Percentiles rank a stretch among this genome's conserved stretches.
These are phyloP conservation scores for Diaporthe ilicicola DNA, from an alignment of 2,329 filamentous ascomycete species.

Conservation along the genomic window DNA sequence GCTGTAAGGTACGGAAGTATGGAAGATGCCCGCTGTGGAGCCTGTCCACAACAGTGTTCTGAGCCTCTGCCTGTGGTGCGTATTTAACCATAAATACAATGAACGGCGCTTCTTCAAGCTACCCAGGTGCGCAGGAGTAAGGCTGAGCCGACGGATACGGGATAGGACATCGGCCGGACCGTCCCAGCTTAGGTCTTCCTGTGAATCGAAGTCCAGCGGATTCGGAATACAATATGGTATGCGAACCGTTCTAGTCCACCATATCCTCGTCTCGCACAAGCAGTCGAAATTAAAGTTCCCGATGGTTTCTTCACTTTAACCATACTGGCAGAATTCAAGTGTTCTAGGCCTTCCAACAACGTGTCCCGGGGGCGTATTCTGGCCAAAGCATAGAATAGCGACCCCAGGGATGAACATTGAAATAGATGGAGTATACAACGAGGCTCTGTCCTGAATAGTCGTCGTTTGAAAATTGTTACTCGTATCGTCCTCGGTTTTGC, in stretches of 20 bases:
- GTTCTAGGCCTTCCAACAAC: background rate
- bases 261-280: background rate
- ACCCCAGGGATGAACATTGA: background rate
- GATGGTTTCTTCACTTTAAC: background rate
- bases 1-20: background rate
- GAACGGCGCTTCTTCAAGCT: background rate
- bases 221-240: background rate
- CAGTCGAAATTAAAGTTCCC: background rate
- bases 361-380: background rate
- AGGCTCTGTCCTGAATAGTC: background rate
- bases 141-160: conserved; percentile 13
- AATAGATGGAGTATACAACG: background rate
- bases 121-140: background rate
- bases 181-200: background rate
- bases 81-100: background rate
- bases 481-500: background rate
- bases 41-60: background rate
- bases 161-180: background rate
- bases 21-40: background rate
- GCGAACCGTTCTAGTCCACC: background rate
- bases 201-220: background rate
- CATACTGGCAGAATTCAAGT: too few species aligned
- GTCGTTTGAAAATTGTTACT: background rate
- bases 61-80: background rate
- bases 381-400: background rate